Evolutionary conservation across 2,329 filamentous ascomycete genomes (phyloP), one percentile per base, ranked within the genome.

Genomic region (Amylocarpus encephaloides): DNA sequence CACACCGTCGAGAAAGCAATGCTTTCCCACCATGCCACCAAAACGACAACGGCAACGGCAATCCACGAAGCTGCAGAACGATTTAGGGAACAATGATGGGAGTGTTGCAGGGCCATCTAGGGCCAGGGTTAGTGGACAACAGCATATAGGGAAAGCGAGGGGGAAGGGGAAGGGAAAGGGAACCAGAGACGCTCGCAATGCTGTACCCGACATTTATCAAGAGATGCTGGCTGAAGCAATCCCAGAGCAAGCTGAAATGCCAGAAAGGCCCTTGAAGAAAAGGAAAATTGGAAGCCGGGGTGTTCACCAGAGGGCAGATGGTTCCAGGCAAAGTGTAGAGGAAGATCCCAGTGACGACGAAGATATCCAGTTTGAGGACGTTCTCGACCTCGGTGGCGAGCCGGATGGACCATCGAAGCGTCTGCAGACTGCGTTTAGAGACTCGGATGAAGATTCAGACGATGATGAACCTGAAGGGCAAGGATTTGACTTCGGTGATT

Each of bases 401-500:
- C 30, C 48, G 11, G 52, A n/a, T 12, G 52, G 46, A 10, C 45
- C 49, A 6, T 35, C 52, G 18, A 62, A 50, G 49, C 51, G 41
- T 18, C 61, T 65, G 57, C 65, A 70, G 58, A 64, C 66, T 39
- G 55, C 71, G 59, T 68, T 73, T 61, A 53, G 68, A 64, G 71
- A 77, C 30, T 75, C 75, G 12, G 78, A 79, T 52, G 77, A 77
- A n/a, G 63, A 65, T 15, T 79, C 78, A 10, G 71, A 69, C 10
- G 75, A 76, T 29, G 75, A 73, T 46, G 79, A 83, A 46, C 68
- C 78, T 52, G 80, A 82, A 42, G 86, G 82, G 74, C 81, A 86
- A 65, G 80, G 82, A 55, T 72, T 82, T 41, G 72, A 75, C 48
- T 64, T 70, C n/a, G 64, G 67, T 5, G 55, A 62, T 13, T 54